Base-by-base conservation (phyloP, 2,329 filamentous ascomycete species). In the Helotiales sp. region DNA sequence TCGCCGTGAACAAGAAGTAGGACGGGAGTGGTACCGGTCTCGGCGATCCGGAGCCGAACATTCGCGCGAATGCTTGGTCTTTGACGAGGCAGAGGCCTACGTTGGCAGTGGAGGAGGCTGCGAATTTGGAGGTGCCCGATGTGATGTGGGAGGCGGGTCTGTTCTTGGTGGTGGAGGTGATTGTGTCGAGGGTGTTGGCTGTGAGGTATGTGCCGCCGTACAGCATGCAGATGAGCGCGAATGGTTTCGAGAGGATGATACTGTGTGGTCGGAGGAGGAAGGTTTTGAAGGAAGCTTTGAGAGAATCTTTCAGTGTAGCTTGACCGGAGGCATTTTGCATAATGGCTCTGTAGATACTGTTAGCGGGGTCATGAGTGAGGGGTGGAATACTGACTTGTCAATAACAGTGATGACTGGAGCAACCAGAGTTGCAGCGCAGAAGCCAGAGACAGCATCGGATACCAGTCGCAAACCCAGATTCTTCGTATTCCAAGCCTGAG, bases 141-240 rank as follows among this genome's bases (percentile, higher is more conserved):
- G 90, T 93, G 29, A 91, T 86, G 65, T 78, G 74, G 5, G 79
- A 76, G 6, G 89, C 82, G 31, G 85, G 77, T 15, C 77, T 74
- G 68, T 83, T 76, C 49, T 77, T 73, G 13, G 85, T 65, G 1
- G 89, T 91, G 5, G 90, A 88, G 44, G 85, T 78, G 48, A 84
- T 73, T 0, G 93, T 97, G 76, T 98, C 93, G 71, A 96, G 85
- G 12, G 82, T 76, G 77, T 97, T 97, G 63, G 93, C 93, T 1
- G 90, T 91, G 12, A 95, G 77, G 77, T 97, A 97, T 58, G 93
- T 98, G 64, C 90, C 88, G 60, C 87, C 90, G 79, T 97, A 98
- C 42, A 96, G 79, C 74, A 84, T 77, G 75, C 84, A 81, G 70
- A 92, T 87, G 63, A 91, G 80, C 46, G 77, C 83, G 67, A 89